phyloP scores from a whole-genome alignment of 805 yeast genomes.

The Metschnikowia kofuensis region DNA sequence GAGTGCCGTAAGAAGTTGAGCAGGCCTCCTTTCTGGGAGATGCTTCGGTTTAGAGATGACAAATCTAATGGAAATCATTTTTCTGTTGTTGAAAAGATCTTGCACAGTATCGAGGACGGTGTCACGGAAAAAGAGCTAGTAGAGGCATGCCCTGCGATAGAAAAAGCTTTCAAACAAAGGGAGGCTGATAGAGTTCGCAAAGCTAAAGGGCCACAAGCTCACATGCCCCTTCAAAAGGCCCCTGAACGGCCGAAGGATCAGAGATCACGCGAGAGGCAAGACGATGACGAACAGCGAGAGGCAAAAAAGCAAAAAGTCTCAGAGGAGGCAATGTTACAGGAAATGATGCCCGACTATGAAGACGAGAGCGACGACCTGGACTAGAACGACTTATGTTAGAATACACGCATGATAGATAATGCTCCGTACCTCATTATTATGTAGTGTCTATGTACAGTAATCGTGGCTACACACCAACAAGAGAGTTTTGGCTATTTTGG shows the following conservation, averaged over 20 bases:
- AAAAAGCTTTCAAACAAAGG: conserved; percentile 61
- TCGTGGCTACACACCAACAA: too few species aligned
- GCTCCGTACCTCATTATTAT: not conserved
- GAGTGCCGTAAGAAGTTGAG: conserved; percentile 72
- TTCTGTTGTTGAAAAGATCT: conserved; percentile 74
- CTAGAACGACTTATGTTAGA: not conserved
- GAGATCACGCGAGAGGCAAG: conserved; percentile 2
- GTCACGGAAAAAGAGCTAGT: conserved; percentile 76
- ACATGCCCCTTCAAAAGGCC: conserved; percentile 7
- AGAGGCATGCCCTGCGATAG: conserved; percentile 54
- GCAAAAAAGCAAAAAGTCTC: conserved; percentile 7
- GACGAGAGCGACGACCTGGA: conserved; percentile 22
- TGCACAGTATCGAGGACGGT: conserved; percentile 82
- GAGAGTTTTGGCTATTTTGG: too few species aligned
- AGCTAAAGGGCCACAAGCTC: conserved; percentile 4
- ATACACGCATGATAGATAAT: not conserved
- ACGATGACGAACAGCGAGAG: conserved; percentile 1
- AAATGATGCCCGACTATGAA: conserved; percentile 22
- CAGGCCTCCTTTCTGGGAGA: conserved; percentile 66
- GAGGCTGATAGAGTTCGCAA: conserved; percentile 34
- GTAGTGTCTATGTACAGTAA: not conserved
- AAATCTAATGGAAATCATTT: conserved; percentile 84
- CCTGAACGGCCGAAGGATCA: conserved; percentile 6
- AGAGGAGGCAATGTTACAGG: conserved; percentile 16
- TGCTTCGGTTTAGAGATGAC: conserved; percentile 90